phyloP scores from a whole-genome alignment of 2,329 filamentous ascomycete species.

The Fusarium sulawesiense region DNA sequence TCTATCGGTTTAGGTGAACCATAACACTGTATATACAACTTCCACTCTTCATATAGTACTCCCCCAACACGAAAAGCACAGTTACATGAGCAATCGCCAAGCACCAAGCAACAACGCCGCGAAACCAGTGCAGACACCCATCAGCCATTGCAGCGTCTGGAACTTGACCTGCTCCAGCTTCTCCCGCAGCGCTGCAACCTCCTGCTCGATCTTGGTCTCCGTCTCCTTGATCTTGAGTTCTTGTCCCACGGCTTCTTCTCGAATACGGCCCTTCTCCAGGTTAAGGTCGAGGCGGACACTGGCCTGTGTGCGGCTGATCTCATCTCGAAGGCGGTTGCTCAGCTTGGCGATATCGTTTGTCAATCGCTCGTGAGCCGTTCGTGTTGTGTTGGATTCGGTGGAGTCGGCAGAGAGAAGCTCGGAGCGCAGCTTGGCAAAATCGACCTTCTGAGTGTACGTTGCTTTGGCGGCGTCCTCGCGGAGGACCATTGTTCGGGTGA shows the following conservation, averaged over 20 bases:
- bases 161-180: constrained; percentile 98
- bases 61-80: not conserved
- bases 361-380: constrained; percentile 89
- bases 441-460: constrained; percentile 88
- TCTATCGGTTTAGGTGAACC: constrained; percentile 39
- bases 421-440: constrained; percentile 96
- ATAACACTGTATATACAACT: constrained; percentile 20
- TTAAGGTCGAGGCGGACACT: constrained; percentile 93
- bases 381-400: constrained; percentile 88
- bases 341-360: constrained; percentile 96
- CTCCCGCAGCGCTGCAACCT: constrained; percentile 89
- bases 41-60: not conserved
- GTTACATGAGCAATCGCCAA: constrained; percentile 75
- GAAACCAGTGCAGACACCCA: constrained; percentile 81
- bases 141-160: constrained; percentile 96
- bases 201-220: constrained; percentile 97
- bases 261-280: constrained; percentile 93
- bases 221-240: constrained; percentile 99
- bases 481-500: constrained; percentile 97
- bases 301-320: constrained; percentile 93
- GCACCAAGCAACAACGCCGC: constrained; percentile 75
- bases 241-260: constrained; percentile 95
- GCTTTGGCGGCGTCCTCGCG: constrained; percentile 91
- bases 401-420: constrained; percentile 93
- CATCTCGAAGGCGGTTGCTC: constrained; percentile 87